A percentile compares a stretch with the other conserved stretches of the same genome.
These are phyloP conservation scores for Fusarium mundagurra DNA, from an alignment of 2,329 filamentous ascomycete genomes.

Conservation along the genomic window DNA sequence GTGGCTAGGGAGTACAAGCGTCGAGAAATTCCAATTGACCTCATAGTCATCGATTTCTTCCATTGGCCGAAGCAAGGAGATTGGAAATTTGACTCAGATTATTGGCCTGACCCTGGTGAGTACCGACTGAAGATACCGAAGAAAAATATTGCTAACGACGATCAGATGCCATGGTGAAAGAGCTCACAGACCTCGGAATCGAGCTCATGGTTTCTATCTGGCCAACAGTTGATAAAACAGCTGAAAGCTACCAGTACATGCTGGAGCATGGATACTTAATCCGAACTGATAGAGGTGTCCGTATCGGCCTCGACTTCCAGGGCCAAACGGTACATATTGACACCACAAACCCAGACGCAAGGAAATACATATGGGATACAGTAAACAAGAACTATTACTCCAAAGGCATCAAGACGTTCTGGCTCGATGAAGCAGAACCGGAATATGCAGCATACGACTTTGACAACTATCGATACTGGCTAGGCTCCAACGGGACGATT, in stretches of 20 bases:
- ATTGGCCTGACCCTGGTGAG: conserved; percentile 70
- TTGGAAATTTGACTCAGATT: conserved; percentile 72
- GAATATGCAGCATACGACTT: conserved; percentile 74
- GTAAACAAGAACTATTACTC: conserved; percentile 69
- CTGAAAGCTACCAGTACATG: conserved; percentile 71
- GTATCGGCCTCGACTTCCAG: conserved; percentile 67
- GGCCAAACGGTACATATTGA: conserved; percentile 71
- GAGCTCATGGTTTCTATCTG: conserved; percentile 77
- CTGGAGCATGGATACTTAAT: conserved; percentile 68
- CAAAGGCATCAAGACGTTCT: conserved; percentile 71
- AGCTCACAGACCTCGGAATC: conserved; percentile 66
- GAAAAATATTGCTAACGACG: neutral
- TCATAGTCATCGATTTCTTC: conserved; percentile 76
- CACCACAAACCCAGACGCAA: conserved; percentile 68
- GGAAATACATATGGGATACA: conserved; percentile 68
- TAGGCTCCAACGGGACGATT: conserved; percentile 51
- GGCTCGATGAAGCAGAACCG: conserved; percentile 76
- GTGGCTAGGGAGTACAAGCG: conserved; percentile 69
- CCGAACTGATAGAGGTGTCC: conserved; percentile 67
- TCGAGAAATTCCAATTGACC: conserved; percentile 65
- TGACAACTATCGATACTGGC: conserved; percentile 64
- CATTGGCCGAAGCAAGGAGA: conserved; percentile 75
- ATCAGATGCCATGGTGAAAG: conserved; percentile 68
- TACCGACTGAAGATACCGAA: neutral
- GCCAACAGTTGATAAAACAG: conserved; percentile 70